Evolutionary conservation across 2,329 filamentous ascomycete species (phyloP).

Genomic region (Zymoseptoria crescenta): DNA sequence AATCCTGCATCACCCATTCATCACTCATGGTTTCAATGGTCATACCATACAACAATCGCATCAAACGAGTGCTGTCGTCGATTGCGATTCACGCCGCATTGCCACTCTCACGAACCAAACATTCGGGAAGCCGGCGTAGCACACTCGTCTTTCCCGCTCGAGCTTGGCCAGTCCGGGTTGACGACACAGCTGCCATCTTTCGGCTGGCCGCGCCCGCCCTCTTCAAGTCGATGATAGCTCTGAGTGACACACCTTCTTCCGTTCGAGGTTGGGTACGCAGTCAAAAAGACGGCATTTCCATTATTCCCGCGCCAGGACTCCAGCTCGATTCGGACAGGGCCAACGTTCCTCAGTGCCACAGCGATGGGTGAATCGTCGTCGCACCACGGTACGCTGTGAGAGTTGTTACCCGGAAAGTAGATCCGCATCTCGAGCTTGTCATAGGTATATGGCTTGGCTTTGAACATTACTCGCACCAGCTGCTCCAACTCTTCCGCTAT

Average conservation of each 20-base stretch:
- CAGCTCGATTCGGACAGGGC: constrained; percentile 31
- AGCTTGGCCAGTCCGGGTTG: constrained; percentile 26
- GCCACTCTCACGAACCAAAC: constrained; percentile 1
- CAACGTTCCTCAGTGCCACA: constrained; percentile 32
- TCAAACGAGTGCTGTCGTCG: background rate
- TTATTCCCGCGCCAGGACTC: constrained; percentile 27
- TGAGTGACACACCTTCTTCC: constrained; percentile 13
- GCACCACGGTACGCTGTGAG: constrained; percentile 34
- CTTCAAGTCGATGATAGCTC: constrained; percentile 18
- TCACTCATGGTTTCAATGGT: background rate
- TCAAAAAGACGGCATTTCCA: constrained; percentile 28
- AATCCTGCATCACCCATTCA: background rate
- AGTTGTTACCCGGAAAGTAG: constrained; percentile 33
- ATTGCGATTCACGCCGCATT: background rate
- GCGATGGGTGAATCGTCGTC: constrained; percentile 32
- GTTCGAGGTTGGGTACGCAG: constrained; percentile 10
- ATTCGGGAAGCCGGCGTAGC: background rate
- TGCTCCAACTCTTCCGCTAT: constrained; percentile 26
- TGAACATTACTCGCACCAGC: constrained; percentile 30
- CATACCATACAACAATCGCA: background rate
- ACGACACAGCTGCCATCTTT: constrained; percentile 25
- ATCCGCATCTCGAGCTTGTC: constrained; percentile 33
- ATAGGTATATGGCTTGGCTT: constrained; percentile 17
- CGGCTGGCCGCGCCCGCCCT: constrained; percentile 21
- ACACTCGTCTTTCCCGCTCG: constrained; percentile 10